phyloP scores from a whole-genome alignment of 257 asterid genomes.

The Solanum ossicruentum region DNA sequence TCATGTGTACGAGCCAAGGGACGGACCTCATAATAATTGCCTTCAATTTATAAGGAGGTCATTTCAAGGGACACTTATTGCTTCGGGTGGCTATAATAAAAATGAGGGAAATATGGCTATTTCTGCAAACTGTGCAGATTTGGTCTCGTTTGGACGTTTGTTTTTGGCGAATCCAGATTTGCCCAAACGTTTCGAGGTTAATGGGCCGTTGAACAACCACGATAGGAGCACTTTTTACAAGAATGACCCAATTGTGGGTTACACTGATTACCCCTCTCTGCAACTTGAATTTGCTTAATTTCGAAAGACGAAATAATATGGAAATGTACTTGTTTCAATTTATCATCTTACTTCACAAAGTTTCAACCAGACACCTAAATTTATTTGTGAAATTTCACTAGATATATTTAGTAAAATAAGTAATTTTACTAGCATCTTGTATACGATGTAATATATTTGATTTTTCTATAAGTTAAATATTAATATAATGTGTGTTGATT shows the following conservation, averaged over 20 bases:
- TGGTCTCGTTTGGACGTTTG: background rate
- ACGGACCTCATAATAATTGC: background rate
- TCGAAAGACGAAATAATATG: background rate
- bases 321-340: background rate
- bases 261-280: constrained; percentile 67
- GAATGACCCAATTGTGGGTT: constrained; percentile 51
- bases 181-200: constrained; percentile 29
- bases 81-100: background rate
- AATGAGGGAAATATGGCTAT: background rate
- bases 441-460: too few species aligned
- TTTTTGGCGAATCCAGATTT: constrained; percentile 66
- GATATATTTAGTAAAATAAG: too few species aligned
- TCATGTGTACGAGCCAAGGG: constrained; percentile 36
- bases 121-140: background rate
- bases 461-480: too few species aligned
- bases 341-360: too few species aligned
- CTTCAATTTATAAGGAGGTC: constrained; percentile 10
- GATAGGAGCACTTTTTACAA: constrained; percentile 46
- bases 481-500: too few species aligned
- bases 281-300: background rate
- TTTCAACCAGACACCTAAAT: too few species aligned
- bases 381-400: too few species aligned
- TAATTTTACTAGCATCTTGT: too few species aligned
- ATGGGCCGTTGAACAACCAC: constrained; percentile 38
- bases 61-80: constrained; percentile 43